Percentiles rank a stretch among this genome's conserved stretches.
Evolutionary conservation across 1,139 yeast species (phyloP).

Genomic region (Sugiyamaella neomexicana): DNA sequence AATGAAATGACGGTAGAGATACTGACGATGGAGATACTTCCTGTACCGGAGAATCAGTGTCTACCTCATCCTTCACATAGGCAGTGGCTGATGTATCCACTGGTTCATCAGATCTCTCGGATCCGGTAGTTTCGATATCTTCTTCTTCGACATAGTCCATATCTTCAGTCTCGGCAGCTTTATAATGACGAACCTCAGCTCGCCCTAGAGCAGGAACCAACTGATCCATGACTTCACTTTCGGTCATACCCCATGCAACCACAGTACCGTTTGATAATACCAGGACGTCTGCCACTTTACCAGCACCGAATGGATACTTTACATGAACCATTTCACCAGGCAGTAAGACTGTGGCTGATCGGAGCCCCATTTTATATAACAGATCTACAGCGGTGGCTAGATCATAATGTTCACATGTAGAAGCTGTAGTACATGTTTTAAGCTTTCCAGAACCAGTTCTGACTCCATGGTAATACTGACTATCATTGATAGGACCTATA

Average conservation of each 20-base stretch:
- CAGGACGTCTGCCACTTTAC: conserved; percentile 52
- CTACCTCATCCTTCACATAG: background rate
- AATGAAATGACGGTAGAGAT: background rate
- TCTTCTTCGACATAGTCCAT: conserved; percentile 75
- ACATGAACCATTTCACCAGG: conserved; percentile 69
- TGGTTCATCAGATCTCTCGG: conserved; percentile 14
- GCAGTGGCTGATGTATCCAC: background rate
- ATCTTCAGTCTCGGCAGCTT: conserved; percentile 71
- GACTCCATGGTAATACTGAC: conserved; percentile 1
- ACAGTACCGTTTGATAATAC: conserved; percentile 70
- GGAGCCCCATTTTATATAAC: conserved; percentile 43
- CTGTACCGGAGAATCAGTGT: background rate
- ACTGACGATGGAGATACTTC: conserved; percentile 12
- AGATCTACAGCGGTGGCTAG: conserved; percentile 45
- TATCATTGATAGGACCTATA: background rate
- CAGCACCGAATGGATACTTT: conserved; percentile 43
- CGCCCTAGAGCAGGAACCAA: conserved; percentile 47
- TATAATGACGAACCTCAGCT: conserved; percentile 54
- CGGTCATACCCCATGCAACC: conserved; percentile 74
- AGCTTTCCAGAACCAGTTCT: background rate
- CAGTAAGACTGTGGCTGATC: conserved; percentile 49
- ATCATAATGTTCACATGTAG: conserved; percentile 70
- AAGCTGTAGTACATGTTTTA: conserved; percentile 58
- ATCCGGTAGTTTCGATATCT: background rate
- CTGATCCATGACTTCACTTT: conserved; percentile 50